Evolutionary conservation across 1,139 yeast species (phyloP), one percentile per base, ranked within the genome.

Genomic region (Geotrichum fermentans): DNA sequence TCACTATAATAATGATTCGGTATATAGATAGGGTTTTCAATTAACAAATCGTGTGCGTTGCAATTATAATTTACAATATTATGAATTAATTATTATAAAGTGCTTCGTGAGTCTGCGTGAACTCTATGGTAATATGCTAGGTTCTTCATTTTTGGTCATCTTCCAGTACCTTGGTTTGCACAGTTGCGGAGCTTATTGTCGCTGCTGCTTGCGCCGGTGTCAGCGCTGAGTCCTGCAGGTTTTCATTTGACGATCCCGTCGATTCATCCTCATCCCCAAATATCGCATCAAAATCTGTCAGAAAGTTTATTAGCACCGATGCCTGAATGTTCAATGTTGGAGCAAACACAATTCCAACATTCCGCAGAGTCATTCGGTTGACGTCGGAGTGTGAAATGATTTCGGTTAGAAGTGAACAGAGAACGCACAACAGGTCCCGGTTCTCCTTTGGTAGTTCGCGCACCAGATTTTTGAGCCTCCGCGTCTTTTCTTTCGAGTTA

Each of bases 351-450:
- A 87, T 87, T 60, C 92, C 82, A 45, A 87, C 59, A 61, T 88
- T 87, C 53, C 83, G 72, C 54, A 82, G 65, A 55, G 83, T 85
- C 98, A 92, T 92, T 65, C 89, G 82, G 69, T 92, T 92, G 54
- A 73, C 67, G 26, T 78, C 77, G 54, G 74, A 75, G 59, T 84
- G 78, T 37, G 77, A 74, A 47, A 84, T 76, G 42, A 90, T 85
- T 56, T 79, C 76, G 36, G 75, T 71, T 61, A 92, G 69, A 56
- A 86, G 81, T 53, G 76, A 78, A 65, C 88, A 82, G 30, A 90
- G 69, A 5, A 79, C 82, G 58, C 72, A 79, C 58, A 88, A 72
- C 29, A 84, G 69, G 56, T 84, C 82, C 54, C 74, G 73, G 60
- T 85, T 80, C 40, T 79, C 74, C 26, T 55, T 56, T 0, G 83